Percentiles rank a stretch among this genome's conserved stretches.
Conservation (phyloP, 371 early-diverging fungal species). For the Mucor mucedo region DNA sequence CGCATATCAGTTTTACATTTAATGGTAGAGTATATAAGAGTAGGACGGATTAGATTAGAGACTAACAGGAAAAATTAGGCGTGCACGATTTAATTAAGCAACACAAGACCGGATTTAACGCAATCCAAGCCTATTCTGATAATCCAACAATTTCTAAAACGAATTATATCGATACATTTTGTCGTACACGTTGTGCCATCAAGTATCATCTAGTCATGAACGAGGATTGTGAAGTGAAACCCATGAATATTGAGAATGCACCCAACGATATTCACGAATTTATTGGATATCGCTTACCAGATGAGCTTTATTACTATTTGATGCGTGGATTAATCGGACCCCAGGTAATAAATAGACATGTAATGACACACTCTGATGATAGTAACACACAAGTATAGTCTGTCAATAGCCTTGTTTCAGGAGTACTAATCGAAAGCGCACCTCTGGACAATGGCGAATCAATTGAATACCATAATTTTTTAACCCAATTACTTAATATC, state of each 20-base stretch:
- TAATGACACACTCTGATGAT: too few species aligned
- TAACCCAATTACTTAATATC: slow-evolving; percentile 62
- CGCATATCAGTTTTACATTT: slow-evolving; percentile 63
- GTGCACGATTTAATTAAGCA: slow-evolving; percentile 71
- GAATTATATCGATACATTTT: slow-evolving; percentile 75
- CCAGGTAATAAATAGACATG: slow-evolving; percentile 39
- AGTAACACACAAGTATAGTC: slow-evolving; percentile 28
- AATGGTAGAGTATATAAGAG: slow-evolving; percentile 44
- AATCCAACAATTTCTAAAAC: slow-evolving; percentile 58
- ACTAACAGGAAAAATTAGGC: slow-evolving; percentile 22
- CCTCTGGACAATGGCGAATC: slow-evolving; percentile 86
- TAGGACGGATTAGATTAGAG: not conserved
- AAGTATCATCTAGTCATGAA: slow-evolving; percentile 75
- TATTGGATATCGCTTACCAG: slow-evolving; percentile 81
- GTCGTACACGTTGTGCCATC: slow-evolving; percentile 75
- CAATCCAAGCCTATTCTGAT: slow-evolving; percentile 69
- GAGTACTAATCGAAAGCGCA: slow-evolving; percentile 71
- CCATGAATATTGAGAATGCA: slow-evolving; percentile 69
- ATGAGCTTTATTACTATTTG: slow-evolving; percentile 75
- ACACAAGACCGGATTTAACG: slow-evolving; percentile 77
- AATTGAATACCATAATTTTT: slow-evolving; percentile 72
- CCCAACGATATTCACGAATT: slow-evolving; percentile 85
- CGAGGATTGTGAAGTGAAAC: slow-evolving; percentile 72
- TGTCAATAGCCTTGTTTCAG: slow-evolving; percentile 70
- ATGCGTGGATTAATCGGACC: slow-evolving; percentile 75